Evolutionary conservation across 106 monocot species (phyloP), one percentile per base, ranked within the genome.

Genomic region (Chionographis japonica): DNA sequence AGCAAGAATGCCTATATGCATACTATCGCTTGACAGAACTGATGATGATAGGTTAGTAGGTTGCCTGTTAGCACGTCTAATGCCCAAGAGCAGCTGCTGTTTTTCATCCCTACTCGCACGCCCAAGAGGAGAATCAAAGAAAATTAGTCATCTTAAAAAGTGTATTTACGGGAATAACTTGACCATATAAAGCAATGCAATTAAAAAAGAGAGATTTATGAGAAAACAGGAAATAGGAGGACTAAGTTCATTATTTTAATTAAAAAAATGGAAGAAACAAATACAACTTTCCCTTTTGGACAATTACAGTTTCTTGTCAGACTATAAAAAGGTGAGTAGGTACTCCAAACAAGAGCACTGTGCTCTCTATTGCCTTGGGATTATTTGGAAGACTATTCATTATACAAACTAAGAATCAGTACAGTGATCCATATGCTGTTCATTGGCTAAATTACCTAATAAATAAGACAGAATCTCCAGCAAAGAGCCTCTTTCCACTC

Each of bases 381-480:
- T 46, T 46, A 46, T 46, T 46, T 46, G 46, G 9, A 46, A 46
- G 9, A 46, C 46, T 10, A 6, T 5, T 46, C 5, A 6, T 46
- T 46, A 46, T 54, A 54, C 14, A 54, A 54, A 15, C 4, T 10
- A 12, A 12, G 15, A 15, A 15, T 4, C 14, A 50, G 12, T 0
- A 50, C 10, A 8, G 12, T 50, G 7, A 3, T 54, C 54, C n/a
- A 15, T 54, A 12, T 54, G 12, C 15, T 10, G n/a, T 4, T 12
- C 52, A 38, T n/a, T 3, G 2, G 5, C n/a, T 4, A 17, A 56
- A 62, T 52, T 3, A 90, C 91, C 91, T 91, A 41, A 95, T 90
- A 78, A 95, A 95, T 70, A 95, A 74, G 62, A 95, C 91, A 64
- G 95, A 95, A 69, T 95, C 95, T 54, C 91, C 91, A 68, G 91